Evolutionary conservation across 805 yeast species (phyloP), one percentile per base, ranked within the genome.

Genomic region (Ascoidea rubescens): DNA sequence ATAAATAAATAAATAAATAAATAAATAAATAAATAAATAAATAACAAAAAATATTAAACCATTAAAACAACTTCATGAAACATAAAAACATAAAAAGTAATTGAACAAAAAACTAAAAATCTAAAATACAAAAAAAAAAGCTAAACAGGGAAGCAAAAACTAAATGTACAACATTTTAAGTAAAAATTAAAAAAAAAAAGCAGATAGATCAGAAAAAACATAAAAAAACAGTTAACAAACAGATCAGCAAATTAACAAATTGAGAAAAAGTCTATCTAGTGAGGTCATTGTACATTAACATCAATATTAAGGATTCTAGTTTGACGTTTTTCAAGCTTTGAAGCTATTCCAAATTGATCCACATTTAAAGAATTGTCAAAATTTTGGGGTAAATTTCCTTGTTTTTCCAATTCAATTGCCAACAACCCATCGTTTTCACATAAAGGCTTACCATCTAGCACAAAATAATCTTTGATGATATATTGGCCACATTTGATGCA

Each of bases 401-500:
- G 51, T 37, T 45, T 50, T 44, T 55, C 58, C 31, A 48, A 33
- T 37, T 55, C 58, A 42, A 55, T 53, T 43, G 48, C 58, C 12
- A 43, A 32, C 42, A 55, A 48, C n/a, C 58, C 58, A 46, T 55
- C 58, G 8, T 48, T 49, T 59, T 81, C 86, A 67, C 88, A 82
- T 48, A 71, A 65, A 5, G 79, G 72, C 21, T 62, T 59, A 3
- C 69, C 75, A 52, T 75, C 71, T 54, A 75, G 70, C 21, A 79
- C 68, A 54, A 73, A 70, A 61, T 79, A 85, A 62, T 84, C 91
- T 21, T 65, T 66, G 4, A 62, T 63, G 51, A 85, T 84, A 5
- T 59, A 57, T 1, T 60, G 58, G 5, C 68, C 61, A 68, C 98
- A 90, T 46, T 71, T 69, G 48, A 68, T 63, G 67, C 98, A 91